phyloP scores from a whole-genome alignment of 2,329 filamentous ascomycete species.

The Tothia fuscella region DNA sequence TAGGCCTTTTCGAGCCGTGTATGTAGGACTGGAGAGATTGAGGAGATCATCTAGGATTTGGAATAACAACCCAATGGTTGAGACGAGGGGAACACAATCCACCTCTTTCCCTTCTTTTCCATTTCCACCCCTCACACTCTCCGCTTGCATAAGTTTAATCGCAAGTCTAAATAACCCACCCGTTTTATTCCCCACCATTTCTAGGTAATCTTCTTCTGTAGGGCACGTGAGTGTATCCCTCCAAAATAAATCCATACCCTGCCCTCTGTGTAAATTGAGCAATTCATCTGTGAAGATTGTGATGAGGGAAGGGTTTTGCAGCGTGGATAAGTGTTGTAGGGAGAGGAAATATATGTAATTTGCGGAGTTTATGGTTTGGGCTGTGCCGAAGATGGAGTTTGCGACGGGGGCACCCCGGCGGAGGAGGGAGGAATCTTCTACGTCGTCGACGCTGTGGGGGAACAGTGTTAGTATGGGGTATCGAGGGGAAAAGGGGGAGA shows the following conservation, averaged over 20 bases:
- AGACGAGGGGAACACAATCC: conserved; percentile 75
- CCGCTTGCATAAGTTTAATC: conserved; percentile 79
- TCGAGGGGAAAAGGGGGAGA: background rate
- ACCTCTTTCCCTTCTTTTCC: background rate
- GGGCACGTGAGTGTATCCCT: conserved; percentile 73
- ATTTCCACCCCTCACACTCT: conserved; percentile 32
- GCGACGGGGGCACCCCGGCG: conserved; percentile 72
- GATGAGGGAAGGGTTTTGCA: conserved; percentile 56
- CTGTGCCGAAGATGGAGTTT: conserved; percentile 71
- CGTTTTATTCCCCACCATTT: conserved; percentile 89
- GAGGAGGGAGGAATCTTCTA: conserved; percentile 68
- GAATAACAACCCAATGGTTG: conserved; percentile 73
- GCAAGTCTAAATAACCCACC: conserved; percentile 75
- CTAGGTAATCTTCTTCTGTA: conserved; percentile 79
- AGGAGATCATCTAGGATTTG: conserved; percentile 91
- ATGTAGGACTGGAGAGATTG: conserved; percentile 55
- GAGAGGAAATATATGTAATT: conserved; percentile 84
- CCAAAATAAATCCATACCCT: conserved; percentile 90
- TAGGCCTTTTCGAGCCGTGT: conserved; percentile 81
- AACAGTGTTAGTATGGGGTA: conserved; percentile 8
- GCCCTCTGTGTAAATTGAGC: conserved; percentile 71
- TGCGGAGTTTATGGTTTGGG: conserved; percentile 81
- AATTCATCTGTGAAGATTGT: conserved; percentile 71
- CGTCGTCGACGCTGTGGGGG: conserved; percentile 55
- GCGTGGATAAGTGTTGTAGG: conserved; percentile 59